phyloP scores from a whole-genome alignment of 192 early-diverging fungal species.

The Backusella macrospora region DNA sequence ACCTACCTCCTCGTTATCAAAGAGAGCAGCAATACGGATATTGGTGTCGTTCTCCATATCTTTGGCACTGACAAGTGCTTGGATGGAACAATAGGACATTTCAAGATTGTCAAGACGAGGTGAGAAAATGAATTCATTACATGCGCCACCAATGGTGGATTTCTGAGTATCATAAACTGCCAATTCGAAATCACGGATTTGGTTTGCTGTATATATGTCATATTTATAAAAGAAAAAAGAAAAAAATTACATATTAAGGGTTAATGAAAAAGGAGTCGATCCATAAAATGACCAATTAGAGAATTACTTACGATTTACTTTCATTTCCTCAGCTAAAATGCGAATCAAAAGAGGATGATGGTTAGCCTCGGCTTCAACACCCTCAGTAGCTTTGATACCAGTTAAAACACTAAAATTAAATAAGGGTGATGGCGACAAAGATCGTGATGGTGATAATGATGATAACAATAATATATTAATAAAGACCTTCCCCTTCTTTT shows the following conservation, averaged over 20 bases:
- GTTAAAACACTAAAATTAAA: constrained; percentile 30
- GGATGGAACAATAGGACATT: constrained; percentile 91
- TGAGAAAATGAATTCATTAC: constrained; percentile 93
- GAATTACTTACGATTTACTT: constrained; percentile 52
- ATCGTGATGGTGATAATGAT: constrained; percentile 20
- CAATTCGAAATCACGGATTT: constrained; percentile 96
- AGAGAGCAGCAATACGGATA: constrained; percentile 87
- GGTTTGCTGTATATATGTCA: constrained; percentile 45
- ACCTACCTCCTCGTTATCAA: constrained; percentile 99
- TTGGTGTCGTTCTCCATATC: constrained; percentile 64
- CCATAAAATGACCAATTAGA: background rate
- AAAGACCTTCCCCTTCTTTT: background rate
- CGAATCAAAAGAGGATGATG: constrained; percentile 87
- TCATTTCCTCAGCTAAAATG: constrained; percentile 77
- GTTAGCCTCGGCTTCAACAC: constrained; percentile 45
- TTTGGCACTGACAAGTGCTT: constrained; percentile 60
- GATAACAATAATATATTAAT: background rate
- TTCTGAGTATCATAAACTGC: constrained; percentile 94
- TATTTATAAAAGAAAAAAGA: background rate
- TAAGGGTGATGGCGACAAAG: background rate
- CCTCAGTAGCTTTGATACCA: constrained; percentile 18
- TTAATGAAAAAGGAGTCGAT: background rate
- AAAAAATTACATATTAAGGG: background rate
- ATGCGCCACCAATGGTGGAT: constrained; percentile 86
- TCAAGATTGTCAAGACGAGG: constrained; percentile 95